A percentile compares a stretch with the other conserved stretches of the same genome.
Evolutionary conservation across 1,284 basidiomycete genomes (phyloP).

Genomic region (Fistulinella staudtii): DNA sequence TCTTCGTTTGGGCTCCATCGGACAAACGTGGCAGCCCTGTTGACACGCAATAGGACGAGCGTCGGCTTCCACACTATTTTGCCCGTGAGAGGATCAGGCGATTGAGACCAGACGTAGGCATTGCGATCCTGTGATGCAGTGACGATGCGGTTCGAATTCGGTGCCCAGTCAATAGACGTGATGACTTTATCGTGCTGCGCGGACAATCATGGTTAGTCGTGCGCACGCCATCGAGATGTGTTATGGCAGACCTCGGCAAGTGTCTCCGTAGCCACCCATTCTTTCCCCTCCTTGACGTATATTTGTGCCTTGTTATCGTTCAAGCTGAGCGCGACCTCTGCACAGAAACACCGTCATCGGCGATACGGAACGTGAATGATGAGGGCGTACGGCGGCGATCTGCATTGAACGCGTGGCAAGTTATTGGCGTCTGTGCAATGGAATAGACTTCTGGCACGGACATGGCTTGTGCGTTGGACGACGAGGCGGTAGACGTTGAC

Average conservation of each 20-base stretch:
- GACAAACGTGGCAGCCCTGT: constrained; percentile 93
- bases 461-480: constrained; percentile 44
- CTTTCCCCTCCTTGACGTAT: constrained; percentile 60
- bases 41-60: constrained; percentile 92
- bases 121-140: constrained; percentile 98
- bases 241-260: constrained; percentile 72
- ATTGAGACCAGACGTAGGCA: constrained; percentile 96
- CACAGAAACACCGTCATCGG: background rate
- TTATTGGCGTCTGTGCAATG: constrained; percentile 81
- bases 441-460: constrained; percentile 72
- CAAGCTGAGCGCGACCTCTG: constrained; percentile 89
- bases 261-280: constrained; percentile 78
- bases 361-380: too few species aligned
- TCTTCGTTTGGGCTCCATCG: constrained; percentile 97
- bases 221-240: background rate
- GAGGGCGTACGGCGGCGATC: constrained; percentile 81
- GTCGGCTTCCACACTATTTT: constrained; percentile 89
- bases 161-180: constrained; percentile 99
- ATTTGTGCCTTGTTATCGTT: constrained; percentile 91
- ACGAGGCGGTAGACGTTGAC: background rate
- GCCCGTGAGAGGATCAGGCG: constrained; percentile 67
- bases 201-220: background rate
- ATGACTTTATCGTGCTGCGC: constrained; percentile 94
- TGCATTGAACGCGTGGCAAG: constrained; percentile 89
- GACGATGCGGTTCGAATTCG: constrained; percentile 93